A percentile compares a stretch with the other conserved stretches of the same genome.
Evolutionary conservation across 2,329 filamentous ascomycete genomes (phyloP).

Genomic region (Lasiodiplodia sp.): DNA sequence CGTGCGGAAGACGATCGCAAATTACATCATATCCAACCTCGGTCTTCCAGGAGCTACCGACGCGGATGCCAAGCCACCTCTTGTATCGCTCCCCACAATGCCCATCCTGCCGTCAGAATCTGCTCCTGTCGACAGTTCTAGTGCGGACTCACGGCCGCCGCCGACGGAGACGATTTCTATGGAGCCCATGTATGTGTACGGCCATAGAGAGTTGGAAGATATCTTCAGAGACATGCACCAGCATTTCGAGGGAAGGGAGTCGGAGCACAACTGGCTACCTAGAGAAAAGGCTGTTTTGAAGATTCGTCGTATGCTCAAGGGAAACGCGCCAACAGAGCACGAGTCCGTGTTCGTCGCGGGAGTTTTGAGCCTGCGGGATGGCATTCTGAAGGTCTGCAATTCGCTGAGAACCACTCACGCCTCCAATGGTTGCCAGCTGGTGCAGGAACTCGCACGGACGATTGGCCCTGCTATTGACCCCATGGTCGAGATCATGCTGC

Average conservation of each 20-base stretch:
- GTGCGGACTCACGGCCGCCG: slow-evolving; percentile 61
- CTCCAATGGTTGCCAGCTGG: slow-evolving; percentile 80
- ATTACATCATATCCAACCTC: slow-evolving; percentile 79
- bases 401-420: slow-evolving; percentile 90
- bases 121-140: slow-evolving; percentile 52
- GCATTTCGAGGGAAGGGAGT: slow-evolving; percentile 86
- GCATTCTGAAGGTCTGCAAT: slow-evolving; percentile 83
- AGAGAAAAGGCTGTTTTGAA: slow-evolving; percentile 82
- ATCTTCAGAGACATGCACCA: slow-evolving; percentile 81
- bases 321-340: slow-evolving; percentile 83
- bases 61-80: slow-evolving; percentile 49
- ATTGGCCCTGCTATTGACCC: slow-evolving; percentile 82
- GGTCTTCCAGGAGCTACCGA: slow-evolving; percentile 55
- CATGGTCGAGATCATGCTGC: slow-evolving; percentile 89
- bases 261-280: slow-evolving; percentile 88
- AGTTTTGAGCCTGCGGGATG: slow-evolving; percentile 79
- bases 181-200: slow-evolving; percentile 84
- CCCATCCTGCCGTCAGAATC: slow-evolving; percentile 49
- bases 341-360: slow-evolving; percentile 72
- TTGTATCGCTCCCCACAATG: slow-evolving; percentile 43
- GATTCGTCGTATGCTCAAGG: slow-evolving; percentile 78
- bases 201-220: slow-evolving; percentile 86
- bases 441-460: slow-evolving; percentile 82
- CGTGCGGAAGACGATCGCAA: slow-evolving; percentile 84
- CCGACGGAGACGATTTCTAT: slow-evolving; percentile 73